Evolutionary conservation across 352 stramenopile species (phyloP).

Genomic region (Phytophthora meadii): DNA sequence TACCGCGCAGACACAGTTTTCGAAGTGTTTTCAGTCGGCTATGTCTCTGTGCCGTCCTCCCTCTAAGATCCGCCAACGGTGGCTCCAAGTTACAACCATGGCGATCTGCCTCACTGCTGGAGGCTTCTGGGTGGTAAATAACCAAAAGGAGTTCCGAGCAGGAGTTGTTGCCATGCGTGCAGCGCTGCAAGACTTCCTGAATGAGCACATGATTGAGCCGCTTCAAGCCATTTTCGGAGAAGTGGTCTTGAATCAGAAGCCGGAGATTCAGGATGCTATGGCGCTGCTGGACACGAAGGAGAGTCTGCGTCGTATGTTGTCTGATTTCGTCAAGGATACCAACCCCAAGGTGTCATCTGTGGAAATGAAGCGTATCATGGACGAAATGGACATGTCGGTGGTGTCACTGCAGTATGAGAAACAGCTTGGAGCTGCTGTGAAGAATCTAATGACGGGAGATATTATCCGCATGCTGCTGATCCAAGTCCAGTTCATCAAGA

Average conservation of each 20-base stretch:
- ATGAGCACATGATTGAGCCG: conserved; percentile 82
- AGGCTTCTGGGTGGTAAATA: conserved; percentile 66
- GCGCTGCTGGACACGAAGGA: conserved; percentile 80
- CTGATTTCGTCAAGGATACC: conserved; percentile 81
- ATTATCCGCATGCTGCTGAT: conserved; percentile 90
- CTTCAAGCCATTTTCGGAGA: conserved; percentile 81
- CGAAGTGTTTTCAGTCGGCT: conserved; percentile 54
- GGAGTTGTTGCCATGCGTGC: conserved; percentile 48
- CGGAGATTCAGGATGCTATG: conserved; percentile 82
- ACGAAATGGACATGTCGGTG: conserved; percentile 79
- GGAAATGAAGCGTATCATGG: conserved; percentile 62
- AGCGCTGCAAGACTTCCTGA: conserved; percentile 72
- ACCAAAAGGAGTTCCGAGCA: conserved; percentile 71
- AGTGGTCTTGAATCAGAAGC: conserved; percentile 86
- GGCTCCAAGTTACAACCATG: conserved; percentile 68
- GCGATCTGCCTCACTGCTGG: conserved; percentile 63
- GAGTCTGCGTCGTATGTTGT: conserved; percentile 84
- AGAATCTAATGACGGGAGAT: conserved; percentile 84
- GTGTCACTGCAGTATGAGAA: conserved; percentile 81
- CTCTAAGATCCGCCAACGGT: conserved; percentile 77
- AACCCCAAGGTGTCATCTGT: conserved; percentile 51
- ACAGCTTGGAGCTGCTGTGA: conserved; percentile 63
- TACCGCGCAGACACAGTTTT: conserved; percentile 56
- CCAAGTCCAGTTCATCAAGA: conserved; percentile 91
- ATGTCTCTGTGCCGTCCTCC: conserved; percentile 69